phyloP scores from a whole-genome alignment of 2,329 filamentous ascomycete species.

The Malbranchea cinnamomea region DNA sequence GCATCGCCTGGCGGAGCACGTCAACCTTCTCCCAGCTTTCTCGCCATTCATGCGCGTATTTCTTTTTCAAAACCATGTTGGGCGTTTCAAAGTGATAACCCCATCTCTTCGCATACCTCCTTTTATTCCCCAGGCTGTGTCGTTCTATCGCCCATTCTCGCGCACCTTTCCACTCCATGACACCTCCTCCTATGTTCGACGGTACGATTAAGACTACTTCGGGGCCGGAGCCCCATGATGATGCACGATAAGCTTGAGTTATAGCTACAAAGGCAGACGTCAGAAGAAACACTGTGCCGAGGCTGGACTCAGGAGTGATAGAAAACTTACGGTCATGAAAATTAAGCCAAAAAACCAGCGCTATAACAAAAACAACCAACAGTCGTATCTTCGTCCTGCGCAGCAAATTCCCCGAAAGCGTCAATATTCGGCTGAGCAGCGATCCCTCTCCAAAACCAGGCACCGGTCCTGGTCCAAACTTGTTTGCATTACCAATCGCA shows the following conservation, averaged over 20 bases:
- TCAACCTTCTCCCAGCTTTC: constrained; percentile 99
- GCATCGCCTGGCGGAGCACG: constrained; percentile 71
- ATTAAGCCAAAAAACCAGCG: constrained; percentile 50
- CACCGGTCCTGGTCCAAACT: constrained; percentile 48
- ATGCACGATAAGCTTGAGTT: constrained; percentile 51
- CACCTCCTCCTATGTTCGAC: constrained; percentile 86
- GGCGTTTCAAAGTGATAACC: constrained; percentile 93
- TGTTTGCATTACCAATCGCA: constrained; percentile 56
- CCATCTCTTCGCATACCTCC: constrained; percentile 72
- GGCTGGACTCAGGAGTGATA: constrained; percentile 6
- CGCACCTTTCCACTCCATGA: constrained; percentile 98
- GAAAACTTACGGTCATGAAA: constrained; percentile 56
- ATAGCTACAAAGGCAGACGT: constrained; percentile 36
- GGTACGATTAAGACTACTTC: constrained; percentile 90
- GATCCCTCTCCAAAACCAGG: constrained; percentile 23
- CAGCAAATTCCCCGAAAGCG: constrained; percentile 36
- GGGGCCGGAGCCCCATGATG: constrained; percentile 64
- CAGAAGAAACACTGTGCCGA: constrained; percentile 8
- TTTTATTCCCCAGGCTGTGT: constrained; percentile 91
- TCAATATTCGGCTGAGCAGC: constrained; percentile 19
- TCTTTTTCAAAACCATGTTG: constrained; percentile 97
- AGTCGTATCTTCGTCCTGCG: constrained; percentile 52
- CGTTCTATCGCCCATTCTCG: constrained; percentile 96
- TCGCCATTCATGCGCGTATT: constrained; percentile 96
- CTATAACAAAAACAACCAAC: constrained; percentile 42